A percentile compares a stretch with the other conserved stretches of the same genome.
phyloP scores from a whole-genome alignment of 129 eudicot genomes.

The Erigeron canadensis region DNA sequence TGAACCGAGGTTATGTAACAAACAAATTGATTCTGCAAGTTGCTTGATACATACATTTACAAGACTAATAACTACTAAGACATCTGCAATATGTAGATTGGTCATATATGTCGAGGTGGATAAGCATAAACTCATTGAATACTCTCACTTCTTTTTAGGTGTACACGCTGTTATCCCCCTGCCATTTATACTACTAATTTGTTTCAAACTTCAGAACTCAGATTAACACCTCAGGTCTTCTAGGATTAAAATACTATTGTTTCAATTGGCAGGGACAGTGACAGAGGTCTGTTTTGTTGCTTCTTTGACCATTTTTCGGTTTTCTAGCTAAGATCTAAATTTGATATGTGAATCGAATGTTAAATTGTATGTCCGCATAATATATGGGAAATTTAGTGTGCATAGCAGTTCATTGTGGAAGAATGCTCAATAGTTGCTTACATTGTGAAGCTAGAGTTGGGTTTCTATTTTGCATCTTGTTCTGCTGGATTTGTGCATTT shows the following conservation, averaged over 20 bases:
- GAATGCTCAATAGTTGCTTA: constrained; percentile 13
- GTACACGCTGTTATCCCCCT: not conserved
- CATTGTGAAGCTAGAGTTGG: constrained; percentile 11
- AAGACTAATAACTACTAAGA: too few species aligned
- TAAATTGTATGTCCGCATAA: constrained; percentile 7
- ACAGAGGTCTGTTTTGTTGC: constrained; percentile 12
- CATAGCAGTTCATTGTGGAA: constrained; percentile 17
- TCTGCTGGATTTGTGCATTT: constrained; percentile 2
- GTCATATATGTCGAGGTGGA: too few species aligned
- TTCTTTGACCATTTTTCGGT: constrained; percentile 9
- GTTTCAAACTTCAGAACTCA: not conserved
- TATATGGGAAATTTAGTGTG: constrained; percentile 10
- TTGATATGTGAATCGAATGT: not conserved
- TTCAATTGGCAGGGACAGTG: constrained; percentile 23
- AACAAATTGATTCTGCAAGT: too few species aligned
- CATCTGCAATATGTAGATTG: too few species aligned
- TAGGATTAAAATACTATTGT: constrained; percentile 17
- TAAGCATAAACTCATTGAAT: too few species aligned
- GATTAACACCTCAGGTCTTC: constrained; percentile 11
- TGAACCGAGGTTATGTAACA: too few species aligned
- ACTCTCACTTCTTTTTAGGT: not conserved
- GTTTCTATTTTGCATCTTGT: constrained; percentile 4
- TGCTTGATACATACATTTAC: too few species aligned
- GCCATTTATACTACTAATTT: not conserved
- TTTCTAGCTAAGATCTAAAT: not conserved